Base-by-base conservation (phyloP, 495 filamentous ascomycete genomes). In the Aspergillus sparsus region DNA sequence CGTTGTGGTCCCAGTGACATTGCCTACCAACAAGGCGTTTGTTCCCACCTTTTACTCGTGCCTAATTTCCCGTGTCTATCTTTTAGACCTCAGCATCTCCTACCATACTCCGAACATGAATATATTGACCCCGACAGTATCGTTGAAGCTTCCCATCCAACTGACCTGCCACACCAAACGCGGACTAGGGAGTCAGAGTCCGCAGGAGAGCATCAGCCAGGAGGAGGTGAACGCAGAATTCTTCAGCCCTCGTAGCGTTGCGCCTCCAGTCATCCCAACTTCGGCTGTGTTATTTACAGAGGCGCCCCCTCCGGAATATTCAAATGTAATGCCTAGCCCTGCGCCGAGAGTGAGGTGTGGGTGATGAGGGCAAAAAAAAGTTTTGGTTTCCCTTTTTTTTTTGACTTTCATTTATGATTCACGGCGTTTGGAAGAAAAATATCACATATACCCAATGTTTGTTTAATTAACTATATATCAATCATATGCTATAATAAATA, bases 1-100 rank as follows among this genome's bases (percentile, higher is more conserved):
- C 5, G 66, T 97, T 8, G 68, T 88, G 7, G 83, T 97, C 7
- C 92, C 94, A 0, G 74, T 98, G 69, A 77, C 82, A 0, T 77
- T 96, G 1, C 92, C 94, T 0, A 75, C 72, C 9, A 84, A 83
- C 63, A 89, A 87, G 61, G 77, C 85, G 2, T 92, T 93, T 73
- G 73, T 94, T 32, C 95, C 94, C 0, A 92, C 91, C 15, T 98
- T 98, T 76, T 87, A 94, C 74, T 84, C 86, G 55, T 98, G 94
- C 73, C 83, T 96, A 64, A 77, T 89, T 33, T 89, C 88, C 13
- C 87, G 94, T 59, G 74, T 87, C 27, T 98, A 98, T 75, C 76
- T 80, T 8, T 79, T 97, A 18, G 86, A 89, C 44, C 74, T 98
- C 50, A 77, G 79, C 7, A 67, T 93, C 54, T 78, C 84, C 4